Evolutionary conservation across 1,139 yeast species (phyloP), one percentile per base, ranked within the genome.

Genomic region (Geotrichum europaeum): DNA sequence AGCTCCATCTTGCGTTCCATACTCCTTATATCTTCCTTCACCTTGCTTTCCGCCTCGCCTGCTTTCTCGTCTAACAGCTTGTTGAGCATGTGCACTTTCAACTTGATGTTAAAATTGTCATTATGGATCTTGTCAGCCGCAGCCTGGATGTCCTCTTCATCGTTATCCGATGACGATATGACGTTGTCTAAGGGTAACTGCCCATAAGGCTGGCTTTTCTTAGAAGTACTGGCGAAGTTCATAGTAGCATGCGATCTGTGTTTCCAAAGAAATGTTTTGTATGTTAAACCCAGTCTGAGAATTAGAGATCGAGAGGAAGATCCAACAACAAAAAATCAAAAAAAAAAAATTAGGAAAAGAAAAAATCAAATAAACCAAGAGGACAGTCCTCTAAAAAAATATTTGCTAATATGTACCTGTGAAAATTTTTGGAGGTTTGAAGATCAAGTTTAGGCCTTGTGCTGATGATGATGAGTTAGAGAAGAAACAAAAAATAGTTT

Each of bases 21-120:
- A 13, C 22, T 56, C 15, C 52, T 22, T 9, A 54, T 30, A 28
- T 47, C 57, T 30, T 53, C 53, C 50, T 49, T 45, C 25, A 58
- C 30, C 52, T 54, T n/a, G 30, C 50, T 34, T 22, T 53, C 32
- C 56, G 49, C 51, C 24, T 18, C 12, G 30, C 57, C 51, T 7
- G 13, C 1, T 30, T 22, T 47, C 32, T 58, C 60, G 25, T 59
- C 61, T 47, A 64, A 58, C 57, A 55, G 56, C 53, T 63, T 65
- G 50, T 62, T 60, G 49, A 66, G 56, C 60, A 62, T 64, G 56
- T 65, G 65, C 24, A 65, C 51, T 45, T 58, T 62, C 54, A 66
- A 60, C 53, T 66, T 66, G 36, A 65, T 57, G 40, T 63, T 58
- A 58, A 66, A 66, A 50, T 66, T 65, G 61, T 63, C 65, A 5